Evolutionary conservation across 2,329 filamentous ascomycete genomes (phyloP), one percentile per base, ranked within the genome.

Genomic region (Sporothrix humicola): DNA sequence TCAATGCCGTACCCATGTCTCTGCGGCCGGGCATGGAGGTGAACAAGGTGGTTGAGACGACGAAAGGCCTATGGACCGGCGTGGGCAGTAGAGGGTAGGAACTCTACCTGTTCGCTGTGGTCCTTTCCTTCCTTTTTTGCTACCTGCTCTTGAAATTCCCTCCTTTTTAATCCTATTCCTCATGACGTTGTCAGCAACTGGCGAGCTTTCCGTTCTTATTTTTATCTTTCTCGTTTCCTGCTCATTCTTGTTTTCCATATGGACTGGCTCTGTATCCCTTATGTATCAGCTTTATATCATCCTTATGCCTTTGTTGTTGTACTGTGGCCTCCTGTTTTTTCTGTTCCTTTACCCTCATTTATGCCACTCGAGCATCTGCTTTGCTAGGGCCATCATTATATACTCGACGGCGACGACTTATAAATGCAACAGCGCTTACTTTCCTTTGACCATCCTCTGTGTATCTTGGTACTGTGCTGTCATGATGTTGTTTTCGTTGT

Each of bases 41-140:
- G 66, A 89, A 89, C 80, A 85, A 84, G 76, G 84, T 90, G 15
- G 82, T 89, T n/a, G 88, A 91, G 81, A 90, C 89, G 42, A 89
- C 87, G 50, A 90, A 88, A 77, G 89, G 89, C 1, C 80, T 92
- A 73, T 92, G 90, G 90, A 87, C 81, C 71, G 81, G 80, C 10
- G 73, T 77, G 5, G 79, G 76, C 37, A 78, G 76, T 56, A 73
- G 79, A 63, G 76, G 78, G 37, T 78, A 73, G 66, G 46, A n/a
- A 9, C 4, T 44, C 15, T 15, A 44, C 44, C 31, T 42, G 31
- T 9, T 44, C 7, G 17, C 7, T 20, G 26, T 63, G n/a, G 31
- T 37, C 44, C n/a, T 20, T 44, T 46, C 8, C 7, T 26, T 46
- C 23, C 12, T 6, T 44, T 42, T 61, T 58, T 48, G 23, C 9